Conservation (phyloP, 1,139 yeast genomes). For the Saccharomyces hybrid region DNA sequence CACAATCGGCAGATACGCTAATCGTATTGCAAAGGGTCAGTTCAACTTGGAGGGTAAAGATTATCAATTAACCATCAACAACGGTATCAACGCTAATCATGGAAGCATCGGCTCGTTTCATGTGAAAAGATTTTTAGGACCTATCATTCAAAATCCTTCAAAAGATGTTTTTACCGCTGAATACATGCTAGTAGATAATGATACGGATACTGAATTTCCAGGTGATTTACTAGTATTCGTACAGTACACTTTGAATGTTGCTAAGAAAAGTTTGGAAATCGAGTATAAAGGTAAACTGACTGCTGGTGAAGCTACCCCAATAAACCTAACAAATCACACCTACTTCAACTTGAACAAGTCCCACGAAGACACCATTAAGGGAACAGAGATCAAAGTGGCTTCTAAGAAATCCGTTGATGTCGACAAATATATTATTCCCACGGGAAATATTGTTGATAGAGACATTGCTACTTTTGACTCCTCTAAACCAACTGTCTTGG, state of each 20-base stretch:
- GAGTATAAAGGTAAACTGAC: conserved; percentile 45
- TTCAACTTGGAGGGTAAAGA: conserved; percentile 38
- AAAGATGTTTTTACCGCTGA: conserved; percentile 36
- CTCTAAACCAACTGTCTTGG: conserved; percentile 16
- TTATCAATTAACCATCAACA: conserved; percentile 39
- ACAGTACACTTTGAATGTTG: conserved; percentile 17
- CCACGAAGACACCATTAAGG: conserved; percentile 25
- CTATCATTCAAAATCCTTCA: conserved; percentile 35
- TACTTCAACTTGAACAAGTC: conserved; percentile 43
- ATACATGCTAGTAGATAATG: conserved; percentile 38
- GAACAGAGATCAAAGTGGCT: conserved; percentile 27
- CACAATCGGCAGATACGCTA: conserved; percentile 59
- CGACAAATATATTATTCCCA: conserved; percentile 40
- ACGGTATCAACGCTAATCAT: conserved; percentile 38
- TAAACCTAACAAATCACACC: conserved; percentile 59
- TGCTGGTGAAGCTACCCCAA: conserved; percentile 41
- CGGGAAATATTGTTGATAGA: conserved; percentile 40
- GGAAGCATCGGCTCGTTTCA: conserved; percentile 52
- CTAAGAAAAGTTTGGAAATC: conserved; percentile 34
- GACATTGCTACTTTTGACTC: conserved; percentile 22
- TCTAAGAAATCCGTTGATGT: conserved; percentile 37
- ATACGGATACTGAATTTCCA: conserved; percentile 19
- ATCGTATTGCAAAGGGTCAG: conserved; percentile 46
- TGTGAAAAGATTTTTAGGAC: conserved; percentile 44
- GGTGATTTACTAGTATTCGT: conserved; percentile 20